Evolutionary conservation across 345 rosid genomes (phyloP).

Genomic region (Mangifera indica): DNA sequence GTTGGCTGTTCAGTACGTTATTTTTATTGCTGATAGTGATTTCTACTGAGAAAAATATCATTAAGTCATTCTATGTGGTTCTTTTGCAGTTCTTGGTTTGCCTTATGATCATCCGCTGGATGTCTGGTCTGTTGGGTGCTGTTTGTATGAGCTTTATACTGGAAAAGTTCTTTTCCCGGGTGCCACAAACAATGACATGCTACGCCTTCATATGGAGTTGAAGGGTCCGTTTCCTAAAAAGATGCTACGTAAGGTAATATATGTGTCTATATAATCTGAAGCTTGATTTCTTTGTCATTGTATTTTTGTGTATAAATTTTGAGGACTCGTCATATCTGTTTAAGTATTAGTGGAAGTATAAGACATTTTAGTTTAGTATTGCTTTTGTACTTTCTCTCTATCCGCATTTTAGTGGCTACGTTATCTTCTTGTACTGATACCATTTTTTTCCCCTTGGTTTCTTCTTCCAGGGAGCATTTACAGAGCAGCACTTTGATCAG

Average conservation of each 20-base stretch:
- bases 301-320: neutral
- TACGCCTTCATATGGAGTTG: conserved; percentile 96
- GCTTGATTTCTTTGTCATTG: neutral
- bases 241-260: conserved; percentile 85
- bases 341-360: neutral
- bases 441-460: neutral
- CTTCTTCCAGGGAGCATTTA: conserved; percentile 76
- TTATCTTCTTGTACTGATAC: conserved; percentile 16
- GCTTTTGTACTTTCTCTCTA: neutral
- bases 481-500: conserved; percentile 85
- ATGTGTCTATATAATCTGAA: neutral
- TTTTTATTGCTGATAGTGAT: neutral
- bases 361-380: neutral
- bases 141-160: conserved; percentile 88
- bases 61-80: conserved; percentile 19
- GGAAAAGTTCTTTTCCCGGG: conserved; percentile 99
- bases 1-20: neutral
- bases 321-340: neutral
- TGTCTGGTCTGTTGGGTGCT: conserved; percentile 99
- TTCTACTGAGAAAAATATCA: neutral
- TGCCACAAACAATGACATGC: conserved; percentile 91
- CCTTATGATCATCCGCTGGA: conserved; percentile 96
- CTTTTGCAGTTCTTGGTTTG: conserved; percentile 88
- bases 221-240: conserved; percentile 97
- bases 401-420: neutral